These are phyloP conservation scores for Bassia scoparia DNA, from an alignment of 148 eudicot genomes.

Conservation along the genomic window DNA sequence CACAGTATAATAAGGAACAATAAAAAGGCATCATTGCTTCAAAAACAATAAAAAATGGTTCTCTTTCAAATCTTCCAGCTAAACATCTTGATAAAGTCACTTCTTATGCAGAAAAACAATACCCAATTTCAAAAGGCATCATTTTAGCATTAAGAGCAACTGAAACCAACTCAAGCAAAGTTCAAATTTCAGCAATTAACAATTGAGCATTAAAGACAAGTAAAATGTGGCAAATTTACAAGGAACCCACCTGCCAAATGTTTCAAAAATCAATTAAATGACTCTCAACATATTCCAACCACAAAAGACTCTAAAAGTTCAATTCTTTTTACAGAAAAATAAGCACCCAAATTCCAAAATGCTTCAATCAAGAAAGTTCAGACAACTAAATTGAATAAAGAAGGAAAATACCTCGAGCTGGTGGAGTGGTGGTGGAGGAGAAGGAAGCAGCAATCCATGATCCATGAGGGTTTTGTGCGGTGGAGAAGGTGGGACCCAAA, in stretches of 20 bases:
- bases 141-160: too few species aligned
- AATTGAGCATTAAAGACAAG: background rate
- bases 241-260: background rate
- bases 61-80: background rate
- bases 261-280: background rate
- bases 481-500: too few species aligned
- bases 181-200: conserved; percentile 5
- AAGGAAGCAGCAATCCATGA: conserved; percentile 29
- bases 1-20: too few species aligned
- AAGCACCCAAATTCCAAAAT: conserved; percentile 6
- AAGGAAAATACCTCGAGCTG: conserved; percentile 28
- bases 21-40: too few species aligned
- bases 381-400: background rate
- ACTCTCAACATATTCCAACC: background rate
- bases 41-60: too few species aligned
- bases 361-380: background rate
- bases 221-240: background rate
- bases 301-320: background rate
- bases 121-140: too few species aligned
- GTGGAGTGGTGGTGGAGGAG: conserved; percentile 30
- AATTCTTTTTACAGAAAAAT: background rate
- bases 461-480: conserved; percentile 30
- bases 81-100: too few species aligned
- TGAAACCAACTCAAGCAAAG: too few species aligned
- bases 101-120: too few species aligned